A percentile compares a stretch with the other conserved stretches of the same genome.
Evolutionary conservation across 1,284 basidiomycete species (phyloP).

Genomic region (Phenoliferia sp.): DNA sequence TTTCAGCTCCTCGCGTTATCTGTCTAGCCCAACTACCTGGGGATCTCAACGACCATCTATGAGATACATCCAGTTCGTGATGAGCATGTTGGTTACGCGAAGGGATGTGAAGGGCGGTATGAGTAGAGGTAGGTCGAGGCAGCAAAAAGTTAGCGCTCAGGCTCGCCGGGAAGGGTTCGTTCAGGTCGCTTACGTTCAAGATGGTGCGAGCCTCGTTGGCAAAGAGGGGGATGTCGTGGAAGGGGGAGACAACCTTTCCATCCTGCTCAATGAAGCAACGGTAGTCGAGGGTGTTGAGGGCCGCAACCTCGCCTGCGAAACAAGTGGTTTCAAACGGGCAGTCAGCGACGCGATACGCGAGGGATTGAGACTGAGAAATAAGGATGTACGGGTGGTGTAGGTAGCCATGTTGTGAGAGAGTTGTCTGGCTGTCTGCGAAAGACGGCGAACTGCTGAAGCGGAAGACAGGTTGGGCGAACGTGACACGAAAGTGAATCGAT

Average conservation of each 20-base stretch:
- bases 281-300: slow-evolving; percentile 56
- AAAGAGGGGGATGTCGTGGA: slow-evolving; percentile 95
- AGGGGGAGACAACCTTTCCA: slow-evolving; percentile 77
- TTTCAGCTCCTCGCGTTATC: neutral
- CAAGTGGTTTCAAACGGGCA: neutral
- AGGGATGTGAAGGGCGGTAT: neutral
- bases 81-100: slow-evolving; percentile 79
- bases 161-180: neutral
- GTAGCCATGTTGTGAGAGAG: neutral
- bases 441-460: neutral
- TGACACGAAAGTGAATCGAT: too few relatives aligned
- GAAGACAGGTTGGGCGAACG: neutral
- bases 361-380: neutral
- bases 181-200: slow-evolving; percentile 14
- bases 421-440: neutral
- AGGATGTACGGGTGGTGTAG: neutral
- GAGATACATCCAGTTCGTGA: neutral
- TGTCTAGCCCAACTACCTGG: slow-evolving; percentile 50
- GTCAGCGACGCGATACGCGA: neutral
- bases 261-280: slow-evolving; percentile 90
- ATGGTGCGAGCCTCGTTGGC: slow-evolving; percentile 64
- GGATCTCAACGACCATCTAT: slow-evolving; percentile 90
- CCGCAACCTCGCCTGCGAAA: neutral
- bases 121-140: neutral
- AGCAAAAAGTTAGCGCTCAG: neutral